phyloP scores from a whole-genome alignment of 495 filamentous ascomycete genomes.

The Penicillium cosmopolitanum region DNA sequence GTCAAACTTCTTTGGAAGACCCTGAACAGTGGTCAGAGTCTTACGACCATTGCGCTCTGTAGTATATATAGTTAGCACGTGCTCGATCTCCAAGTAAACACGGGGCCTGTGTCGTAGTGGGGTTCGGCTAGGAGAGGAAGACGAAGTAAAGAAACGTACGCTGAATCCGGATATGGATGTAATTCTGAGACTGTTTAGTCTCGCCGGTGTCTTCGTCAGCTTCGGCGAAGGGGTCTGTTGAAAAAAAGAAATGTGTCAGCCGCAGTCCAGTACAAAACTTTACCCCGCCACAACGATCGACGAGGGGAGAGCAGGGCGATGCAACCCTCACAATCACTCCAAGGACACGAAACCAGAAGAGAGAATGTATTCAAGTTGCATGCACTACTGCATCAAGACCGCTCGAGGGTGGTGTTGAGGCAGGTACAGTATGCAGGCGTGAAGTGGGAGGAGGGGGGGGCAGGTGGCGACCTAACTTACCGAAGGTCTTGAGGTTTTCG shows the following conservation, averaged over 20 bases:
- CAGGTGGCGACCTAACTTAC: constrained; percentile 61
- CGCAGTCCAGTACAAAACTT: constrained; percentile 32
- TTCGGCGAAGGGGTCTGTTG: constrained; percentile 99
- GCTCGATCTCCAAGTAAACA: constrained; percentile 5
- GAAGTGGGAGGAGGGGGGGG: constrained; percentile 21
- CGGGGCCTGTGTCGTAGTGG: neutral
- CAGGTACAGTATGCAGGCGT: constrained; percentile 17
- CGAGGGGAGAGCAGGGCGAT: constrained; percentile 8
- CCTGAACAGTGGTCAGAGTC: constrained; percentile 99
- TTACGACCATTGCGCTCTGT: constrained; percentile 99
- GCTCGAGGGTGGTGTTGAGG: constrained; percentile 1
- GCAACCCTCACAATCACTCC: neutral
- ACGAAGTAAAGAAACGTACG: constrained; percentile 64
- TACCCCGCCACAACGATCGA: constrained; percentile 40
- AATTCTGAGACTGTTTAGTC: constrained; percentile 91
- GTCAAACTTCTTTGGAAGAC: constrained; percentile 96
- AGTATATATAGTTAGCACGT: constrained; percentile 27
- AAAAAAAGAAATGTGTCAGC: constrained; percentile 40
- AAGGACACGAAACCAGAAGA: neutral
- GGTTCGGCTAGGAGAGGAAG: neutral
- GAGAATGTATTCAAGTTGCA: neutral
- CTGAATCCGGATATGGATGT: constrained; percentile 99
- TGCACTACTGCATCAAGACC: neutral
- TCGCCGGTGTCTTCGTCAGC: constrained; percentile 99
- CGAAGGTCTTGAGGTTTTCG: constrained; percentile 99